These are phyloP conservation scores for Spinellus fusiger DNA, from an alignment of 192 early-diverging fungal species.

Conservation along the genomic window DNA sequence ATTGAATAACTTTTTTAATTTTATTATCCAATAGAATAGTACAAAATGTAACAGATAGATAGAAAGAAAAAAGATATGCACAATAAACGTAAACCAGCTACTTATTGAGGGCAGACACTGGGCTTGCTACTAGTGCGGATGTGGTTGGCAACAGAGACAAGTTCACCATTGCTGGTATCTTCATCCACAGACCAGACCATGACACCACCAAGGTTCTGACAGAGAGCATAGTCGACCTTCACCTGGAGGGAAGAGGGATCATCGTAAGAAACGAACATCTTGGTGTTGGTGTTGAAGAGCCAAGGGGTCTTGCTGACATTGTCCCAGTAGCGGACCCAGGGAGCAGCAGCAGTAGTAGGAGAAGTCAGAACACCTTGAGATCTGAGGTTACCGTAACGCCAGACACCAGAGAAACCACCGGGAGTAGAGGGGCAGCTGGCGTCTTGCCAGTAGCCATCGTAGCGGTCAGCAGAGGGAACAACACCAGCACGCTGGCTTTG, in stretches of 20 bases:
- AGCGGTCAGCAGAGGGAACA: conserved; percentile 42
- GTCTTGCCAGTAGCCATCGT: conserved; percentile 50
- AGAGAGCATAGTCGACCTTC: conserved; percentile 53
- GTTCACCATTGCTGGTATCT: conserved; percentile 52
- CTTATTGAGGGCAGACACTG: too few species aligned
- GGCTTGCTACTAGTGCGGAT: too few species aligned
- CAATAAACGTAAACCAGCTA: too few species aligned
- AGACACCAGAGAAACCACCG: conserved; percentile 48
- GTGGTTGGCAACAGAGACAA: too few species aligned
- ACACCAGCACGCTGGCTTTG: conserved; percentile 19
- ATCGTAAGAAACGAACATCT: conserved; percentile 66
- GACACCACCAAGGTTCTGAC: conserved; percentile 49
- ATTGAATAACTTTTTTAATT: too few species aligned
- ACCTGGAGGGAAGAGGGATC: conserved; percentile 49
- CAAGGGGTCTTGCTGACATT: conserved; percentile 58
- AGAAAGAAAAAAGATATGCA: too few species aligned
- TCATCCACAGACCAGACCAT: conserved; percentile 69
- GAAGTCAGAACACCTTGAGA: conserved; percentile 44
- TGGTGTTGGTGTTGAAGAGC: conserved; percentile 57
- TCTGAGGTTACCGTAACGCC: conserved; percentile 61
- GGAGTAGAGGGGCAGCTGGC: conserved; percentile 41
- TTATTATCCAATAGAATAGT: too few species aligned
- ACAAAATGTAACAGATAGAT: too few species aligned
- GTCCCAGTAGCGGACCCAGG: conserved; percentile 66
- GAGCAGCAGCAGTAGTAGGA: conserved; percentile 42